Evolutionary conservation across 2,329 filamentous ascomycete genomes (phyloP).

Genomic region (Capronia coronata): DNA sequence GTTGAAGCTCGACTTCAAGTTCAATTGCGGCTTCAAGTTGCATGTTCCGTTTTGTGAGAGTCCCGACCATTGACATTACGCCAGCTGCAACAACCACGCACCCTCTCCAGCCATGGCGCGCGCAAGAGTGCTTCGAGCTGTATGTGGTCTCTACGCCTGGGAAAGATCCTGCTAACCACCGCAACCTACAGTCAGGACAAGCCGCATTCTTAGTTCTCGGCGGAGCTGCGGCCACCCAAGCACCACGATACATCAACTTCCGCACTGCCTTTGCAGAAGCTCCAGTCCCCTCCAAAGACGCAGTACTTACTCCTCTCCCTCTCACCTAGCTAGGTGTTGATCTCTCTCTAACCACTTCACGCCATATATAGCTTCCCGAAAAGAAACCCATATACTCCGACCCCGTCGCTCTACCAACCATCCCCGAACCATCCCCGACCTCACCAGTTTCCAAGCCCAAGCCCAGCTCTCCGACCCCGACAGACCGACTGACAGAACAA

Average conservation of each 20-base stretch:
- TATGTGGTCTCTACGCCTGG: conserved; percentile 12
- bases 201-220: conserved; percentile 22
- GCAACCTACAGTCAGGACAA: conserved; percentile 15
- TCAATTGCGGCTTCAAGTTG: conserved; percentile 3
- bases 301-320: conserved; percentile 27
- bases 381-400: conserved; percentile 42
- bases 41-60: background rate
- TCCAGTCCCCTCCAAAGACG: conserved; percentile 30
- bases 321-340: conserved; percentile 10
- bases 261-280: conserved; percentile 40
- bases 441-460: conserved; percentile 15
- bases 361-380: conserved; percentile 20
- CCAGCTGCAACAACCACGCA: conserved; percentile 5
- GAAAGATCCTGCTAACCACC: too few relatives aligned
- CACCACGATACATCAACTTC: conserved; percentile 32
- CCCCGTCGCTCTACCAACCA: conserved; percentile 7
- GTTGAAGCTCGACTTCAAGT: conserved; percentile 2
- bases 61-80: background rate
- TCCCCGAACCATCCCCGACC: conserved; percentile 15
- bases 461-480: conserved; percentile 60
- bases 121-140: conserved; percentile 19
- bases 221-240: conserved; percentile 21
- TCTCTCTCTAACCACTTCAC: conserved; percentile 1
- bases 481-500: conserved; percentile 78
- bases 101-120: conserved; percentile 19